phyloP scores from a whole-genome alignment of 2,329 filamentous ascomycete species.

The Ophiostoma sp. region DNA sequence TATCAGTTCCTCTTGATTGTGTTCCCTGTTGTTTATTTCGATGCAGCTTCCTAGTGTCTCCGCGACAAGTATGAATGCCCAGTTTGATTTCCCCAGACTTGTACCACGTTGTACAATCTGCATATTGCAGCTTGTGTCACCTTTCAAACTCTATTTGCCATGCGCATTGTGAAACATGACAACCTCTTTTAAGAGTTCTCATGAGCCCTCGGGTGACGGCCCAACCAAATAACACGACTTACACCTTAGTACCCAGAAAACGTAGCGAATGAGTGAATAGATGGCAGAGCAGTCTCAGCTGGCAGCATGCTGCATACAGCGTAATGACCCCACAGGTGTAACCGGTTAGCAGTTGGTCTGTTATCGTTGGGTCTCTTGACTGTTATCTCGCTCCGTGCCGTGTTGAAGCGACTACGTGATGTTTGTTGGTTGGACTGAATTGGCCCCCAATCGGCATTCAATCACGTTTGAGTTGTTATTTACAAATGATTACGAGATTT shows the following conservation, averaged over 20 bases:
- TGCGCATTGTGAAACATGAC: neutral
- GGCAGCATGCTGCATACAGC: neutral
- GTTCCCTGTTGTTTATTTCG: too few species aligned
- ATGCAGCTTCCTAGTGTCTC: too few species aligned
- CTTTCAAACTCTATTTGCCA: neutral
- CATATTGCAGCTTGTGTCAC: neutral
- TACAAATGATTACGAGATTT: too few species aligned
- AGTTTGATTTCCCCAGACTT: neutral
- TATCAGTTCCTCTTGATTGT: too few species aligned
- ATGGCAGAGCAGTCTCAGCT: neutral
- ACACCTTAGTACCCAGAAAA: neutral
- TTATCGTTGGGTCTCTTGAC: neutral
- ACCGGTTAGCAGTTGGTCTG: neutral
- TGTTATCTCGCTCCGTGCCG: constrained; percentile 5
- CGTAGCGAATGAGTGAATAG: neutral
- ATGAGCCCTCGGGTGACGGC: neutral
- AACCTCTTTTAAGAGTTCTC: neutral
- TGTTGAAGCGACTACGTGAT: neutral
- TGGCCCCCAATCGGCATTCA: neutral
- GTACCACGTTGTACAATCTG: neutral
- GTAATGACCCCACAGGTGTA: neutral
- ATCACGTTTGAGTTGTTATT: too few species aligned
- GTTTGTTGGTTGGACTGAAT: neutral
- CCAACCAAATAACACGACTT: neutral
- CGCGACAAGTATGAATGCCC: too few species aligned